Evolutionary conservation across 192 early-diverging fungal species (phyloP).

Genomic region (Neocallimastix lanati): DNA sequence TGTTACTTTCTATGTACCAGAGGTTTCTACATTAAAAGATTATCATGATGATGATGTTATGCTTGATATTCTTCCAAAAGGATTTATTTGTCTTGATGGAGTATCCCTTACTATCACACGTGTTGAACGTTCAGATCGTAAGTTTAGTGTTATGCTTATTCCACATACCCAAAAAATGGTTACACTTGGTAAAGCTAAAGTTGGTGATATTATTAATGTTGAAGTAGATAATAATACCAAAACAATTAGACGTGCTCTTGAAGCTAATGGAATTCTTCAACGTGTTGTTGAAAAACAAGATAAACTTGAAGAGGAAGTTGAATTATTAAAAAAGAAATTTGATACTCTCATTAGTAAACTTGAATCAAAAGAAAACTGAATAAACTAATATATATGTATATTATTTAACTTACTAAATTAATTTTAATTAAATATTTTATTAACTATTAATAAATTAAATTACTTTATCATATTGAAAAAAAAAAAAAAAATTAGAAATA

Average conservation of each 20-base stretch:
- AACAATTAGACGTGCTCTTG: background rate
- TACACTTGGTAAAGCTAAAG: constrained; percentile 50
- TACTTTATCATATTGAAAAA: too few species aligned
- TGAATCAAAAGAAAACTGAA: too few species aligned
- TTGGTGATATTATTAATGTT: constrained; percentile 69
- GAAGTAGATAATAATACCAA: constrained; percentile 60
- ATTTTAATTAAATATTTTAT: too few species aligned
- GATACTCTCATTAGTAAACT: too few species aligned
- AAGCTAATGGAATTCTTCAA: background rate
- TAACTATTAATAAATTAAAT: too few species aligned
- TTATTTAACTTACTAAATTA: too few species aligned
- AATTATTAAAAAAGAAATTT: too few species aligned
- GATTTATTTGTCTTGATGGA: constrained; percentile 84
- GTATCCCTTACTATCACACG: constrained; percentile 85
- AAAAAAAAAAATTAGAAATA: too few species aligned
- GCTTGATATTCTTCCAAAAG: constrained; percentile 82
- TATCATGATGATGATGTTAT: constrained; percentile 31
- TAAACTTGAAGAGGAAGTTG: background rate
- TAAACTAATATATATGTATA: too few species aligned
- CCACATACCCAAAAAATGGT: constrained; percentile 76
- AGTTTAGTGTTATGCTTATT: constrained; percentile 90
- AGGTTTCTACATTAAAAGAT: background rate
- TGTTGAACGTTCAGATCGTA: constrained; percentile 51
- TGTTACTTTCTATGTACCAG: constrained; percentile 44
- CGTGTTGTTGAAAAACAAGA: background rate